Base-by-base conservation (phyloP, 768 basidiomycete species). In the Lactarius hatsudake region DNA sequence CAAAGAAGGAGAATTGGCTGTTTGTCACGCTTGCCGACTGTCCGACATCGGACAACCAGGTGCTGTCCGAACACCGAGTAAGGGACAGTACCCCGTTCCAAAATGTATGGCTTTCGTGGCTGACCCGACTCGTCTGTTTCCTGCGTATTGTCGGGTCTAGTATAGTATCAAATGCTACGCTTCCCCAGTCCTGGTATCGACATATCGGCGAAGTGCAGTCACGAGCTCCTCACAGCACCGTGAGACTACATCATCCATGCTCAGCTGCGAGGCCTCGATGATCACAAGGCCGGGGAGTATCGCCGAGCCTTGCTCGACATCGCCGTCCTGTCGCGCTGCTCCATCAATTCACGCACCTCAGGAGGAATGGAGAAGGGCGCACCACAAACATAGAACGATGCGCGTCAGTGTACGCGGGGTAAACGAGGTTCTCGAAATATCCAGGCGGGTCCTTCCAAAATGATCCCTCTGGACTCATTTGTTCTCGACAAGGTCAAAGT, bases 361-460 rank as follows among this genome's bases (percentile, higher is more conserved):
- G 18, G n/a, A 38, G 38, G n/a, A 18, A 32, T 32, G 23, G 17
- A n/a, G 1, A 54, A 60, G n/a, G 42, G 61, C 68, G 6, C 61
- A 71, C 71, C 7, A 82, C 80, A 75, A 98, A 94, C 34, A 96
- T 79, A 13, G 83, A 81, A 61, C 75, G 72, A 76, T 97, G 91
- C 10, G 95, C 95, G 48, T 88, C 85, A 48, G 94, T 75, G 75
- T 96, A 98, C 2, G 93, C 96, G 0, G 97, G 97, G 80, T 91
- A 98, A 62, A 95, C 95, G 67, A 98, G 93, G 65, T 92, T 81
- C 69, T 96, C 92, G 87, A 93, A 97, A 78, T 96, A 96, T 48
- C 81, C 69, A 17, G 94, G 93, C 28, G 93, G 95, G 76, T 96
- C 95, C 57, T 84, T 83, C 94, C 94, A 97, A n/a, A 92, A 78